Percentiles rank a stretch among this genome's conserved stretches.
Conservation (phyloP, 345 rosid genomes). For the Zanthoxylum bungeanum region DNA sequence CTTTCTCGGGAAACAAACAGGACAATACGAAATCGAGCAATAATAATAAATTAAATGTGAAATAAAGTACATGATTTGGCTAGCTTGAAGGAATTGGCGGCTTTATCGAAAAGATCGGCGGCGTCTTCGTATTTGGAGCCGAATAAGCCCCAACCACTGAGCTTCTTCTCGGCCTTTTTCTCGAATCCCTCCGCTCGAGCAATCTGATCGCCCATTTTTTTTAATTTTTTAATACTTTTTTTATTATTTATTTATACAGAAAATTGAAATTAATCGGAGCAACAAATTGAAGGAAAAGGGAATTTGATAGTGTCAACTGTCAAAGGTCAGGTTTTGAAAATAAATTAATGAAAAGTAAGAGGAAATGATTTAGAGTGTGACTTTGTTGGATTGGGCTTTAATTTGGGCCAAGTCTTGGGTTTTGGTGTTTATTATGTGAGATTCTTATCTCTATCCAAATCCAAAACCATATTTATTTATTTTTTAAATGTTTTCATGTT, state of each 20-base stretch:
- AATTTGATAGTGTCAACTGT: constrained; percentile 3
- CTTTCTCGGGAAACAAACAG: neutral
- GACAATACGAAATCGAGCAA: neutral
- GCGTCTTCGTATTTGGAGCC: constrained; percentile 69
- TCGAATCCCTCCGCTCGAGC: constrained; percentile 57
- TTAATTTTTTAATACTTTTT: neutral
- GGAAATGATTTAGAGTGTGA: neutral
- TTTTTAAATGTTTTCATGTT: no score
- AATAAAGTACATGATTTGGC: constrained; percentile 57
- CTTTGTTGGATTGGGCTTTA: neutral
- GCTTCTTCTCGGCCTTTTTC: constrained; percentile 73
- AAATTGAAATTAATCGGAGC: neutral
- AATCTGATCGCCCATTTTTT: constrained; percentile 55
- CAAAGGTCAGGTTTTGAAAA: neutral
- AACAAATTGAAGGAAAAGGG: neutral
- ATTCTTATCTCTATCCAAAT: no score
- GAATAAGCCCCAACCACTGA: constrained; percentile 55
- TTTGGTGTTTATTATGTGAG: no score
- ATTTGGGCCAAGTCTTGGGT: neutral
- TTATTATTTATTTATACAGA: neutral
- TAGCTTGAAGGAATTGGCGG: constrained; percentile 70
- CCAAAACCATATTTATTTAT: no score
- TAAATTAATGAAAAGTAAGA: neutral
- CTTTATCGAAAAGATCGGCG: constrained; percentile 72
- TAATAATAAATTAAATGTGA: no score